Conservation (phyloP, 768 basidiomycete species). For the Leccinellum luteum region DNA sequence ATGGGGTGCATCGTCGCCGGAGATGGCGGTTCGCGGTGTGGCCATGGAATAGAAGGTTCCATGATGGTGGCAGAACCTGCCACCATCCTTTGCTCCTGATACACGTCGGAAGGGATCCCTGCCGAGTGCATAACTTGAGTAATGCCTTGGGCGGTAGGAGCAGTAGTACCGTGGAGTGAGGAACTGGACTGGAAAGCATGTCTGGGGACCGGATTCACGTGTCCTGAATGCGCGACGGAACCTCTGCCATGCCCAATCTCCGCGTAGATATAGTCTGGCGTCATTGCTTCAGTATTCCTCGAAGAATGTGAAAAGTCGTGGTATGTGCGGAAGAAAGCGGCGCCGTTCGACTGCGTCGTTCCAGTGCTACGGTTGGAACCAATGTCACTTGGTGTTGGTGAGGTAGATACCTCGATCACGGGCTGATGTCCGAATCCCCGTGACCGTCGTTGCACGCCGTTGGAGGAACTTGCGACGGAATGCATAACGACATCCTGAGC, state of each 20-base stretch:
- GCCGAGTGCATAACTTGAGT: slow-evolving; percentile 37
- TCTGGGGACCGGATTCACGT: slow-evolving; percentile 18
- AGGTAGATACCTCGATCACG: slow-evolving; percentile 58
- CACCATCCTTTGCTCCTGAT: slow-evolving; percentile 12
- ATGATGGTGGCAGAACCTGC: slow-evolving; percentile 11
- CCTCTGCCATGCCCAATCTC: slow-evolving; percentile 77
- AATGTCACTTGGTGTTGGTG: slow-evolving; percentile 62
- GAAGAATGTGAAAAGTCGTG: slow-evolving; percentile 43
- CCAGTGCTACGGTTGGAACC: slow-evolving; percentile 52
- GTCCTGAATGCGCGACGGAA: slow-evolving; percentile 25
- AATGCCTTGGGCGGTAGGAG: slow-evolving; percentile 30
- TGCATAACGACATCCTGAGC: slow-evolving; percentile 32
- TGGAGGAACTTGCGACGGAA: slow-evolving; percentile 35
- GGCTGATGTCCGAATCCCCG: slow-evolving; percentile 50
- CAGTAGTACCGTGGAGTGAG: slow-evolving; percentile 20
- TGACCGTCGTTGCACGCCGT: slow-evolving; percentile 38
- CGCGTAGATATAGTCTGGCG: slow-evolving; percentile 71
- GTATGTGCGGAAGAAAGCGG: slow-evolving; percentile 61
- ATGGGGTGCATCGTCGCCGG: slow-evolving; percentile 32
- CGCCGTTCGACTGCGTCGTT: slow-evolving; percentile 53
- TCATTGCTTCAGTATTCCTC: slow-evolving; percentile 54
- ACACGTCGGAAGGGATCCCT: slow-evolving; percentile 24
- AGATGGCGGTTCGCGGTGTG: slow-evolving; percentile 42
- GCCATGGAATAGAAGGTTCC: slow-evolving; percentile 39
- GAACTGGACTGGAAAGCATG: slow-evolving; percentile 22